Evolutionary conservation across 1,139 yeast species (phyloP), one percentile per base, ranked within the genome.

Genomic region (Kluyveromyces sp.): DNA sequence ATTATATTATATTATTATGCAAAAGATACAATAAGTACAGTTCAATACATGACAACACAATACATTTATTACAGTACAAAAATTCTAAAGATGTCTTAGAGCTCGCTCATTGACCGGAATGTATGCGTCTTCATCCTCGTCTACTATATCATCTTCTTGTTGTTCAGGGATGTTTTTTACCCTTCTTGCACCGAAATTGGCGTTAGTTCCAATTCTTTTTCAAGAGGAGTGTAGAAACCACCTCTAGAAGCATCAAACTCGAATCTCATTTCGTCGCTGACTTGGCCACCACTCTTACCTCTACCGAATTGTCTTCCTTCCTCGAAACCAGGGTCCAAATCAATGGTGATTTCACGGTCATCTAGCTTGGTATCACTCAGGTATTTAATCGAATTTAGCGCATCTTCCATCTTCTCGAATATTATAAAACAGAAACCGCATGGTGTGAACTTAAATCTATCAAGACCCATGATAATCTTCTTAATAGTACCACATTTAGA

Each of bases 281-380:
- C 79, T 65, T 92, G 98, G 1, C 96, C 97, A 45, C 97, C 97
- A 53, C 79, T 80, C 29, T 77, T 75, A 41, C 97, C 97, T 57
- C 98, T 75, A 15, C 97, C 97, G 61, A 81, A 90, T 62, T 92
- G 97, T 56, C 98, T 74, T 0, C 97, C 97, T 57, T 90, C 97
- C 53, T 77, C 78, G 63, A 90, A 90, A 0, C 98, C 98, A 0
- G 97, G 96, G 61, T 90, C 98, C 56, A 92, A 71, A 65, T 90
- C 98, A 42, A 90, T 84, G 41, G 85, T 81, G 55, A 90, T 75
- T 30, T 73, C 72, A 51, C 87, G 80, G 45, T 90, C 94, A 61
- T 90, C 96, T 42, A 90, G 73, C 57, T 80, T 82, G 0, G 96
- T 88, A 43, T 81, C 82, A 52, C 85, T 81, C 48, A 92, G 70